A percentile compares a stretch with the other conserved stretches of the same genome.
phyloP scores from a whole-genome alignment of 805 yeast genomes.

The Candida manassasensis region DNA sequence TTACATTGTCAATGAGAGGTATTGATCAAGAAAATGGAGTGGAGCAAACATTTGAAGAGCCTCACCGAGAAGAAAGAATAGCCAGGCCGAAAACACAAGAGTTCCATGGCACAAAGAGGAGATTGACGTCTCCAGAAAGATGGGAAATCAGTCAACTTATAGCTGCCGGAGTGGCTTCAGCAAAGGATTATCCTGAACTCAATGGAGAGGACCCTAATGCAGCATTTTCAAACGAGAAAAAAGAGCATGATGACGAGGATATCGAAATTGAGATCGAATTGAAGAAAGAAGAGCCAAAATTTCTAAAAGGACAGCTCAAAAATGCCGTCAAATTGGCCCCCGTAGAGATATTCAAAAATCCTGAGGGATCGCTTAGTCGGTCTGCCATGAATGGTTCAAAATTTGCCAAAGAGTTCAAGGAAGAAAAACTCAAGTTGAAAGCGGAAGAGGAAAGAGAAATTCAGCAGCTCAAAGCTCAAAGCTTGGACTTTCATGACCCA shows the following conservation, averaged over 20 bases:
- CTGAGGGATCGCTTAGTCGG: conserved; percentile 73
- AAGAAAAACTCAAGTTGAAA: conserved; percentile 47
- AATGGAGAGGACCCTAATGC: conserved; percentile 16
- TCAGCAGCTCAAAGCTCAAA: conserved; percentile 12
- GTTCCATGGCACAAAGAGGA: conserved; percentile 23
- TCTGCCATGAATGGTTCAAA: conserved; percentile 74
- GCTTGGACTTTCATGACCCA: conserved; percentile 38
- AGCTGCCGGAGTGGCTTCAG: conserved; percentile 68
- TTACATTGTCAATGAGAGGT: conserved; percentile 64
- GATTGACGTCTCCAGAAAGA: conserved; percentile 78
- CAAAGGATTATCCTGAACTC: conserved; percentile 66
- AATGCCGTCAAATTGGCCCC: conserved; percentile 40
- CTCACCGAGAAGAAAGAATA: conserved; percentile 11
- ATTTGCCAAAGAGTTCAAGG: conserved; percentile 60
- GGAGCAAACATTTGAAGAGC: conserved; percentile 21
- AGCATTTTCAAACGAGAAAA: conserved; percentile 18
- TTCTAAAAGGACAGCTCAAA: conserved; percentile 53
- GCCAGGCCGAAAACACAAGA: conserved; percentile 10
- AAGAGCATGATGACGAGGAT: conserved; percentile 24
- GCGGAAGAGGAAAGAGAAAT: conserved; percentile 40
- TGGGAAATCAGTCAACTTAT: conserved; percentile 87
- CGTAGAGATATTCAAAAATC: conserved; percentile 57
- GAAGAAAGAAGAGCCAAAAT: conserved; percentile 63
- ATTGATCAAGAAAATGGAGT: conserved; percentile 69
- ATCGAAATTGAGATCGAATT: conserved; percentile 70